Evolutionary conservation across 2,329 filamentous ascomycete species (phyloP), one percentile per base, ranked within the genome.

Genomic region (Talaromyces sp.): DNA sequence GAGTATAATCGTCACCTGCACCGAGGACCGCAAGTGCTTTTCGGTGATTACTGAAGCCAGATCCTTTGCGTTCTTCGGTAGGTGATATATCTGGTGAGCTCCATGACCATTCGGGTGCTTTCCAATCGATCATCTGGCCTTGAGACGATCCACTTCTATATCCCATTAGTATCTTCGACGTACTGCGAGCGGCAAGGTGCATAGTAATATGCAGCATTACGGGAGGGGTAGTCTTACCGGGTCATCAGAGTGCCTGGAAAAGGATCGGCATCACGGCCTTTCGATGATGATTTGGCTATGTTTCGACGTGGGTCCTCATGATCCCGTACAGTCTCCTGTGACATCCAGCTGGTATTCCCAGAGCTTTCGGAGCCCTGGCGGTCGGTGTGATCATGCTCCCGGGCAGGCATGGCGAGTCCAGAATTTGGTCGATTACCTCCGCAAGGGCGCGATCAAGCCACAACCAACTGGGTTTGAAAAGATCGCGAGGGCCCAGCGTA

Each of bases 351-450:
- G 46, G 67, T 67, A 42, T 65, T 62, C 43, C 67, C 73, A 27
- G 74, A 73, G 63, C 69, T 73, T 51, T 69, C 70, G n/a, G 74
- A 75, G 51, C 70, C 73, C 61, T 74, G 69, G 27, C 65, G 61
- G 58, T 70, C 66, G 24, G 64, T 55, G 54, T 61, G 61, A 41
- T 72, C 66, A 43, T 65, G 65, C 50, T 70, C 68, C 44, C 62
- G 65, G 60, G 62, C 62, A 30, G 70, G 65, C 71, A 74, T 74
- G 58, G 42, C 63, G 61, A 58, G 52, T 56, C 55, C 54, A 42
- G 52, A 46, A 57, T 39, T 60, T 53, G 46, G 49, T 47, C 51
- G 54, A 57, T 45, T 57, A 51, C 56, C 61, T 51, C 55, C 51
- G 49, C 57, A 36, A 56, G 55, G 56, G 58, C 46, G 51, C 55